These are phyloP conservation scores for Leersia perrieri DNA, from an alignment of 176 grass and related monocot species.

Conservation along the genomic window DNA sequence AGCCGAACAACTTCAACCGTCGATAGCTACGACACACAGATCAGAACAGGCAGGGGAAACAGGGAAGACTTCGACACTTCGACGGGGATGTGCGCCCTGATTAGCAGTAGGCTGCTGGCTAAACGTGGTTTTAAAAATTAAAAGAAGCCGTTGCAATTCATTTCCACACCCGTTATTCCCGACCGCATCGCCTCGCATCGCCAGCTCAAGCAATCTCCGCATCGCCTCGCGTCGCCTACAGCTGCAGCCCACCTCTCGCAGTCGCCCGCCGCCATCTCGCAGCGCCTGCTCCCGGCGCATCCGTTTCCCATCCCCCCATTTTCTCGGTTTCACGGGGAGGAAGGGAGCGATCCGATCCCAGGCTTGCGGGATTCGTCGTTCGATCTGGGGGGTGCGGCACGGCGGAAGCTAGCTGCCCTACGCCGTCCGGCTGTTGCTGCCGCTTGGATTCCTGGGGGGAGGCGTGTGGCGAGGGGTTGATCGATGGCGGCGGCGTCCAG, in stretches of 20 bases:
- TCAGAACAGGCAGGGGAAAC: too few species aligned
- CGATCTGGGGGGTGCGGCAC: neutral
- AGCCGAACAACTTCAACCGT: too few species aligned
- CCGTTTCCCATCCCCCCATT: neutral
- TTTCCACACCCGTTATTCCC: neutral
- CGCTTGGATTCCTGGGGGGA: neutral
- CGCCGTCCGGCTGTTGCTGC: neutral
- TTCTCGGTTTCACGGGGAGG: neutral
- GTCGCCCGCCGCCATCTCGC: neutral
- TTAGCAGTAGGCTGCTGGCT: neutral
- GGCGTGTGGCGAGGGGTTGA: neutral
- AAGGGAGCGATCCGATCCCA: neutral
- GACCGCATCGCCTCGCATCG: neutral
- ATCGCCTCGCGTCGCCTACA: neutral
- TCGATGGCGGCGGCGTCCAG: constrained; percentile 42
- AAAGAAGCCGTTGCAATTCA: neutral
- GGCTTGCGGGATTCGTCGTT: neutral
- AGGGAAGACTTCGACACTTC: too few species aligned
- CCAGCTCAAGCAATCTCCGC: neutral
- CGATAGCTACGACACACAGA: too few species aligned
- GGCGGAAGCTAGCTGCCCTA: too few species aligned
- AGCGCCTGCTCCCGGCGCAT: neutral
- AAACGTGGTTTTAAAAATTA: neutral
- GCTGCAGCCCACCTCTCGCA: neutral
- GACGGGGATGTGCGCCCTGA: neutral